Evolutionary conservation across 148 eudicot genomes (phyloP).

Genomic region (Silene latifolia): DNA sequence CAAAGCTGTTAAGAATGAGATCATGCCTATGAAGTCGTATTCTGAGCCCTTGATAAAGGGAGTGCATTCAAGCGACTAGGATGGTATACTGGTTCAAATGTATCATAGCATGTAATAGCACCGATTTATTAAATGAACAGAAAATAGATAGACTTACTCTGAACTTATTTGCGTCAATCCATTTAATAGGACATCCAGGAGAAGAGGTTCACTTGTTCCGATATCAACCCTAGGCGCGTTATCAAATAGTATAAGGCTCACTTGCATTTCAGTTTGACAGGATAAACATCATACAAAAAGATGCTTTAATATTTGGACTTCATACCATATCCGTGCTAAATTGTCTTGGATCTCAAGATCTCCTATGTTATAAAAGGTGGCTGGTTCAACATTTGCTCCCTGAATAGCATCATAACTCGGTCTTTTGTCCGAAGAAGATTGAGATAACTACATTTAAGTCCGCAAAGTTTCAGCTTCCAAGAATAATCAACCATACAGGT

Average conservation of each 20-base stretch:
- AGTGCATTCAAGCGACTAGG: neutral
- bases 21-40: neutral
- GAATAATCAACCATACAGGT: neutral
- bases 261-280: neutral
- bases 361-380: conserved; percentile 91
- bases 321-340: conserved; percentile 86
- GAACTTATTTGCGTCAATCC: conserved; percentile 88
- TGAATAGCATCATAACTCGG: conserved; percentile 80
- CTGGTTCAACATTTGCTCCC: conserved; percentile 85
- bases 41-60: neutral
- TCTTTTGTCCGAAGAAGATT: conserved; percentile 67
- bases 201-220: conserved; percentile 75
- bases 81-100: neutral
- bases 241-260: conserved; percentile 13
- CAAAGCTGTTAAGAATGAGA: conserved; percentile 40
- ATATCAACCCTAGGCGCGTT: conserved; percentile 75
- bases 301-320: neutral
- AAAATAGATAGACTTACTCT: conserved; percentile 51
- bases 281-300: conserved; percentile 2
- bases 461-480: conserved; percentile 14
- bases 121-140: neutral
- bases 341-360: conserved; percentile 93
- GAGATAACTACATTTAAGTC: conserved; percentile 57
- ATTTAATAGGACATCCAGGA: conserved; percentile 74
- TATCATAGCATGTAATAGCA: conserved; percentile 1